These are phyloP conservation scores for Ilex paraguariensis DNA, from an alignment of 305 asterid species.

Conservation along the genomic window DNA sequence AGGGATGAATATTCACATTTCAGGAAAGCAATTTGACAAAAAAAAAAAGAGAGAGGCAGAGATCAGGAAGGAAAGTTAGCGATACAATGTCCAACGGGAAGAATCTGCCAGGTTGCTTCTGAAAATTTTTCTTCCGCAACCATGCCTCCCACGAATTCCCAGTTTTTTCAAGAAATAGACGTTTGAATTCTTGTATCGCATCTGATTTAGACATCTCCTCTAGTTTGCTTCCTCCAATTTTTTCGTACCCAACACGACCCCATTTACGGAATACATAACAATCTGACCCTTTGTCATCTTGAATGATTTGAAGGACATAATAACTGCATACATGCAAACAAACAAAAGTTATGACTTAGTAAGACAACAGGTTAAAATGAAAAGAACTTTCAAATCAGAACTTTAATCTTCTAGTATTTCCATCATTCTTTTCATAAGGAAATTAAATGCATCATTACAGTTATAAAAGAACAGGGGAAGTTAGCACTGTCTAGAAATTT, in stretches of 20 bases:
- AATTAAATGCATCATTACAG: no score
- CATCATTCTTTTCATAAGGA: no score
- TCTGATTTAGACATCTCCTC: constrained; percentile 58
- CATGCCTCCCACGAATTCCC: constrained; percentile 93
- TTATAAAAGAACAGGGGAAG: no score
- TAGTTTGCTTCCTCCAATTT: constrained; percentile 74
- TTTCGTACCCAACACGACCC: constrained; percentile 98
- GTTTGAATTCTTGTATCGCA: constrained; percentile 76
- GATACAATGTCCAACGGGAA: constrained; percentile 88
- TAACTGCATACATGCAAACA: constrained; percentile 47
- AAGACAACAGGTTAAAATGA: no score
- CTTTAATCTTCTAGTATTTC: no score
- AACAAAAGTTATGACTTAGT: neutral
- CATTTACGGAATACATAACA: constrained; percentile 92
- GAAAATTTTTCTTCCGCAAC: constrained; percentile 59
- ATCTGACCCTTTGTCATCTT: constrained; percentile 87
- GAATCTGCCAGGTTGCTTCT: constrained; percentile 90
- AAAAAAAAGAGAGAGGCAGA: constrained; percentile 6
- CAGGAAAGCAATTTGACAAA: neutral
- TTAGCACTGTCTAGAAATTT: no score
- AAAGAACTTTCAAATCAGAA: no score
- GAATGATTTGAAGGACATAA: constrained; percentile 88
- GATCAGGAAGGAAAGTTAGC: constrained; percentile 12
- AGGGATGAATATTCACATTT: constrained; percentile 1
- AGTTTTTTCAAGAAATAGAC: constrained; percentile 83